phyloP scores from a whole-genome alignment of 768 basidiomycete genomes.

The Suillus plorans region DNA sequence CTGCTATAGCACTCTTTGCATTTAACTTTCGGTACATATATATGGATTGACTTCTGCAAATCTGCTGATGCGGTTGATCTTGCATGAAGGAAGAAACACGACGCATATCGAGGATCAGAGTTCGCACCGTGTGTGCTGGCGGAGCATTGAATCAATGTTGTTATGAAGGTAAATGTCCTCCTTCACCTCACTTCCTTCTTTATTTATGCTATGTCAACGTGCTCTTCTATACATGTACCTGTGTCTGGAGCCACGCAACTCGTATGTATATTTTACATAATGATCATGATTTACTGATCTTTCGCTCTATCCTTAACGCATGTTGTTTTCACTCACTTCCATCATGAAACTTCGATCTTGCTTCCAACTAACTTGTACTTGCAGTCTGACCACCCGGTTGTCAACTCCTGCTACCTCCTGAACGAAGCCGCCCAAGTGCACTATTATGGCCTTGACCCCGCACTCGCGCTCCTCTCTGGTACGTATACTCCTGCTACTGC shows the following conservation, averaged over 20 bases:
- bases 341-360: not conserved
- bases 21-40: constrained; percentile 38
- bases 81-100: constrained; percentile 63
- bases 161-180: constrained; percentile 61
- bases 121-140: constrained; percentile 77
- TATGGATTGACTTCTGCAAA: too few species aligned
- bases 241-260: not conserved
- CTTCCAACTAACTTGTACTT: not conserved
- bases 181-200: not conserved
- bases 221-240: not conserved
- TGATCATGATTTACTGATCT: too few species aligned
- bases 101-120: constrained; percentile 78
- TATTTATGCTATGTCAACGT: not conserved
- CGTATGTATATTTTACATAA: too few species aligned
- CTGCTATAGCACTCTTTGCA: constrained; percentile 79
- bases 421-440: constrained; percentile 74
- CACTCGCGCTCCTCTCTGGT: constrained; percentile 61
- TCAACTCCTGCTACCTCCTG: constrained; percentile 66
- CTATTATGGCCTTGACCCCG: constrained; percentile 59
- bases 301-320: too few species aligned
- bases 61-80: not conserved
- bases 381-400: constrained; percentile 57
- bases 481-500: constrained; percentile 66
- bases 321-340: too few species aligned
- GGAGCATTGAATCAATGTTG: constrained; percentile 61